These are phyloP conservation scores for Phytopythium boreale DNA, from an alignment of 352 stramenopile species.

Conservation along the genomic window DNA sequence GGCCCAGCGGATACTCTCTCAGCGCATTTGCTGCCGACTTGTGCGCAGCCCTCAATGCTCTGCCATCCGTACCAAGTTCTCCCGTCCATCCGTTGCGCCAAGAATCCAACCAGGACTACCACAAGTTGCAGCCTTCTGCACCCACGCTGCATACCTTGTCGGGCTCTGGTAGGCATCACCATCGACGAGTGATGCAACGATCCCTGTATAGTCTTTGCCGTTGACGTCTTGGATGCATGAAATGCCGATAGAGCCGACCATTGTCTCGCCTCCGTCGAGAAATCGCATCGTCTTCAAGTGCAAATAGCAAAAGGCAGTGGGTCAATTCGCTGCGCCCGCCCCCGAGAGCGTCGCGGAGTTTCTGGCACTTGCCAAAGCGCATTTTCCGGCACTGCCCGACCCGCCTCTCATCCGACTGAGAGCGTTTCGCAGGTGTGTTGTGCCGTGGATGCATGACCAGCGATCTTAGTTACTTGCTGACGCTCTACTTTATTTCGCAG, in stretches of 20 bases:
- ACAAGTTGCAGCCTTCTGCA: slow-evolving; percentile 26
- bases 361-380: slow-evolving; percentile 23
- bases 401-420: slow-evolving; percentile 22
- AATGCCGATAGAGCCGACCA: background rate
- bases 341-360: slow-evolving; percentile 30
- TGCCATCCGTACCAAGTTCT: slow-evolving; percentile 3
- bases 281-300: slow-evolving; percentile 49
- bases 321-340: slow-evolving; percentile 36
- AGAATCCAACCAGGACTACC: slow-evolving; percentile 8
- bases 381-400: slow-evolving; percentile 36
- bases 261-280: slow-evolving; percentile 10
- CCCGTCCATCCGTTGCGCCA: slow-evolving; percentile 15
- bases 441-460: no score
- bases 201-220: no score
- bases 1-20: slow-evolving; percentile 53
- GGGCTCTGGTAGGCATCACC: background rate
- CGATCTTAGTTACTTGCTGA: no score
- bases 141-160: slow-evolving; percentile 21
- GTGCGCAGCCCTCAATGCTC: slow-evolving; percentile 27
- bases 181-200: background rate
- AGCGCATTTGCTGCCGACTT: slow-evolving; percentile 45
- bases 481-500: slow-evolving; percentile 1
- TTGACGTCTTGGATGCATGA: background rate
- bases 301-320: slow-evolving; percentile 53
- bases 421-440: slow-evolving; percentile 34